Evolutionary conservation across 176 grass and related monocot species (phyloP).

Genomic region (Oryza glaberrima): DNA sequence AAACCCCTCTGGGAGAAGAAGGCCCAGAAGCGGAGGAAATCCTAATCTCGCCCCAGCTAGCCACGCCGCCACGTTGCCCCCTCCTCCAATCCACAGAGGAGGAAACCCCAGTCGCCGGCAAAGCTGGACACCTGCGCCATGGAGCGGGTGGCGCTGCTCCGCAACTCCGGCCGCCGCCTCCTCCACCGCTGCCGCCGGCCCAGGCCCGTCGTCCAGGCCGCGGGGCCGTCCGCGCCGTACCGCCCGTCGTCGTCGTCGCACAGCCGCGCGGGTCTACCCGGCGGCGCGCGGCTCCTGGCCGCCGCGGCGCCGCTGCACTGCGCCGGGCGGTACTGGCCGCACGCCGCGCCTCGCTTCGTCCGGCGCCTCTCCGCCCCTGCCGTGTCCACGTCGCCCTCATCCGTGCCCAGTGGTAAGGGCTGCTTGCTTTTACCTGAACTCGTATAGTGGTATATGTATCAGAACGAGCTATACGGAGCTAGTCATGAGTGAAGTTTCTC

Average conservation of each 20-base stretch:
- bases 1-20: constrained; percentile 7
- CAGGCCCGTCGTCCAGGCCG: constrained; percentile 45
- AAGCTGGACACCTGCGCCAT: constrained; percentile 67
- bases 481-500: not conserved
- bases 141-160: constrained; percentile 92
- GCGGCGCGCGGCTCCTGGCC: constrained; percentile 47
- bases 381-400: constrained; percentile 77
- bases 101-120: constrained; percentile 20
- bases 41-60: constrained; percentile 35
- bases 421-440: not conserved
- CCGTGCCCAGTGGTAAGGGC: constrained; percentile 62
- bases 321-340: constrained; percentile 43
- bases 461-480: not conserved
- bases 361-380: constrained; percentile 57
- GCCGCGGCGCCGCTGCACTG: constrained; percentile 50
- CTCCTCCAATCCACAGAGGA: constrained; percentile 21
- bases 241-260: constrained; percentile 34
- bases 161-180: constrained; percentile 66
- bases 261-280: constrained; percentile 38
- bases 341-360: constrained; percentile 24
- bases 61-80: constrained; percentile 41
- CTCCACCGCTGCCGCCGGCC: constrained; percentile 56
- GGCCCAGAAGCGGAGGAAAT: constrained; percentile 37
- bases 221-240: constrained; percentile 19
- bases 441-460: not conserved